Evolutionary conservation across 345 rosid genomes (phyloP), one percentile per base, ranked within the genome.

Genomic region (Arabidopsis suecica): DNA sequence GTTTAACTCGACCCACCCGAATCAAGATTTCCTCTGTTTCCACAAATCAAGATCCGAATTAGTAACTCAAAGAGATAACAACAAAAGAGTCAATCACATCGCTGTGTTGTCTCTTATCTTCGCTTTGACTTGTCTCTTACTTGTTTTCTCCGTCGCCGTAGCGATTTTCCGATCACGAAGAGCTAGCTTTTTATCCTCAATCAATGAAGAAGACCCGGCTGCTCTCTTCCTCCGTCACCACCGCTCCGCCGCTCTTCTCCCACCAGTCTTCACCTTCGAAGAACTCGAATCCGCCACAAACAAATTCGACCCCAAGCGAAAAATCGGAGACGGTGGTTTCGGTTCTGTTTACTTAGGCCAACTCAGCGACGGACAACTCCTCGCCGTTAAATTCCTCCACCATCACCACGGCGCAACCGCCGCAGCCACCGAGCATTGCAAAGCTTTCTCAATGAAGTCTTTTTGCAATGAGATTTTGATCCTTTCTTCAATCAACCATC

Each of bases 391-490:
- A 53, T 83, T 87, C 78, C 98, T 93, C 67, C 98, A 93, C 83
- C 81, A 69, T 45, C 91, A 85, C 42, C 88, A 83, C 71, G 83
- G 80, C 23, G 70, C 65, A 33, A 72, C 86, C 28, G 84, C 80
- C 7, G 81, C 85, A 1, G 79, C 82, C n/a, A 40, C 79, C 6
- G 83, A 64, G 13, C 67, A 71, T 40, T 77, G 85, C 37, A 85
- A 78, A 55, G 88, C 96, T 3, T 78, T 89, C 70, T 86, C 90
- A 0, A 76, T 86, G 69, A 94, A 88, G 47, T 91, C 92, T 0
- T 94, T 94, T 74, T 94, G 98, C 71, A 94, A 94, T 25, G 97
- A 94, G 82, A 94, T 94, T 73, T 50, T 94, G 58, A 94, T 94
- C 13, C 86, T 94, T 18, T 94, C 96, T 2, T 89, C 97, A 0